Evolutionary conservation across 2,329 filamentous ascomycete species (phyloP).

Genomic region (Cytospora schulzeri): DNA sequence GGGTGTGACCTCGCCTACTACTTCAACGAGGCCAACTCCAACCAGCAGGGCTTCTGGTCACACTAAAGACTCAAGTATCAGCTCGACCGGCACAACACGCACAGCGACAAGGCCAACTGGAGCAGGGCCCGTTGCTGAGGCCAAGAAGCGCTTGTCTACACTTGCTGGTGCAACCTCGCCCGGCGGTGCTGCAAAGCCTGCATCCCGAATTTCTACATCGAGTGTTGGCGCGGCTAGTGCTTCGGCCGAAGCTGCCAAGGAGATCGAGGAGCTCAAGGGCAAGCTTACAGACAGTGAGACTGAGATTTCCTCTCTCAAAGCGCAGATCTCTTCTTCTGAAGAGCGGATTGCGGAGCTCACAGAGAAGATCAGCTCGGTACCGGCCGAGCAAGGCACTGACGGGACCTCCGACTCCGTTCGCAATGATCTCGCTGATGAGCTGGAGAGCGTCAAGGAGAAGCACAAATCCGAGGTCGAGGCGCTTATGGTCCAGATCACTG

Average conservation of each 20-base stretch:
- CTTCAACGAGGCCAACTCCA: slow-evolving; percentile 35
- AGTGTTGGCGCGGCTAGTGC: slow-evolving; percentile 41
- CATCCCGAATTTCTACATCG: slow-evolving; percentile 39
- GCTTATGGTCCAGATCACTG: slow-evolving; percentile 50
- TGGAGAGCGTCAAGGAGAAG: slow-evolving; percentile 53
- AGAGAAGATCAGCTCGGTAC: slow-evolving; percentile 47
- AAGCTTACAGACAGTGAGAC: slow-evolving; percentile 61
- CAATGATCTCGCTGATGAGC: slow-evolving; percentile 47
- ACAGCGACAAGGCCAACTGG: slow-evolving; percentile 40
- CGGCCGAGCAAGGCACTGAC: slow-evolving; percentile 41
- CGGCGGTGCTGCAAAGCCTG: slow-evolving; percentile 44
- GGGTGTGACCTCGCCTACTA: slow-evolving; percentile 40
- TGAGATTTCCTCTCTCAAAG: slow-evolving; percentile 59
- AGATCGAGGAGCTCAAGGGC: slow-evolving; percentile 61
- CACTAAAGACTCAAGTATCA: slow-evolving; percentile 31
- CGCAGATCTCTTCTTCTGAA: slow-evolving; percentile 57
- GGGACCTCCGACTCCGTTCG: slow-evolving; percentile 45
- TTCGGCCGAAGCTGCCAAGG: slow-evolving; percentile 51
- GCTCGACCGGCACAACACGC: slow-evolving; percentile 32
- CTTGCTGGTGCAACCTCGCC: slow-evolving; percentile 44
- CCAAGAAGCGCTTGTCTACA: slow-evolving; percentile 61
- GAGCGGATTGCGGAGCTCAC: slow-evolving; percentile 58
- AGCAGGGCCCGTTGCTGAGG: slow-evolving; percentile 47
- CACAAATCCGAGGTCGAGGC: slow-evolving; percentile 52
- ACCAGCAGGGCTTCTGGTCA: slow-evolving; percentile 42